Percentiles rank a stretch among this genome's conserved stretches.
Evolutionary conservation across 2,329 filamentous ascomycete genomes (phyloP).

Genomic region (Fusarium begoniae): DNA sequence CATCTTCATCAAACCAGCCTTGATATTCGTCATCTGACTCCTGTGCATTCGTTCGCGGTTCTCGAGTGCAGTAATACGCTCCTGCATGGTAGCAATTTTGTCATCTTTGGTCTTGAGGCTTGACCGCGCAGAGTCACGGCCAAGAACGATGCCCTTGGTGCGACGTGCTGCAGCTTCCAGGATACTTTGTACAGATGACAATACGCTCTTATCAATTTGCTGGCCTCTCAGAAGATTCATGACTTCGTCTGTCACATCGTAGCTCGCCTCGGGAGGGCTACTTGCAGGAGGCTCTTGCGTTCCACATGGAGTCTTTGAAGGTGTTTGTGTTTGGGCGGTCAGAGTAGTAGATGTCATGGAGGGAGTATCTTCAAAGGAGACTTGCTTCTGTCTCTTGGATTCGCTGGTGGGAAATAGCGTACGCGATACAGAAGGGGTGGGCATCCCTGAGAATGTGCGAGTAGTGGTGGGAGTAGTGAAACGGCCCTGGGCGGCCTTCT

Average conservation of each 20-base stretch:
- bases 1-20: constrained; percentile 50
- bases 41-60: constrained; percentile 45
- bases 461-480: constrained; percentile 42
- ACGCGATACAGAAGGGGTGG: constrained; percentile 50
- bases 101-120: constrained; percentile 70
- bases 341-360: constrained; percentile 17
- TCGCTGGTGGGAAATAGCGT: constrained; percentile 47
- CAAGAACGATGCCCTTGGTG: constrained; percentile 68
- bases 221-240: constrained; percentile 59
- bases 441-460: constrained; percentile 37
- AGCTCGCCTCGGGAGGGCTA: constrained; percentile 24
- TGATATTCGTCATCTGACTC: constrained; percentile 50
- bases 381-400: constrained; percentile 46
- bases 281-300: constrained; percentile 19
- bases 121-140: constrained; percentile 72
- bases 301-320: constrained; percentile 1
- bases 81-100: constrained; percentile 50
- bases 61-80: constrained; percentile 52
- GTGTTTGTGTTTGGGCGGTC: constrained; percentile 26
- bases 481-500: constrained; percentile 30
- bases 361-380: constrained; percentile 43
- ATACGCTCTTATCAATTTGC: constrained; percentile 50
- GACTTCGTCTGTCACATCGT: constrained; percentile 57
- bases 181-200: constrained; percentile 51
- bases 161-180: constrained; percentile 66